phyloP scores from a whole-genome alignment of 768 basidiomycete species.

The Pleurotus ostreatus region DNA sequence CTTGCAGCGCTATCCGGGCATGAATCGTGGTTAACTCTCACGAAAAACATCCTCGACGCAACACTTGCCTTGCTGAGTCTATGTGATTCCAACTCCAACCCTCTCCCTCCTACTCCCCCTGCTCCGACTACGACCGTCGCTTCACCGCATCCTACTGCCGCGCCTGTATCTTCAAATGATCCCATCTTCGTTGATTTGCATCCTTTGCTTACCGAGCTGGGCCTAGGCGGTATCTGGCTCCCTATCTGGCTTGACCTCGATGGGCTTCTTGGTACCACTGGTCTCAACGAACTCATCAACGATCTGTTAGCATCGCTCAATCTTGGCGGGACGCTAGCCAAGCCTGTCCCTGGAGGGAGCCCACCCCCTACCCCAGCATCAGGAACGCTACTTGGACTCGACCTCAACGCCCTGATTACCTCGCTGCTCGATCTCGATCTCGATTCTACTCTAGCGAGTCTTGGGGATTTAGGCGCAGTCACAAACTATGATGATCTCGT shows the following conservation, averaged over 20 bases:
- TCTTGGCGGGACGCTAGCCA: neutral
- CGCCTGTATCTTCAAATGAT: neutral
- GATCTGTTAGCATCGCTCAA: neutral
- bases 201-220: neutral
- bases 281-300: neutral
- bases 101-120: neutral
- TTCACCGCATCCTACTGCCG: neutral
- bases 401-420: neutral
- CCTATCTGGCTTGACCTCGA: neutral
- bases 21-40: neutral
- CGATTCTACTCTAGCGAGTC: neutral
- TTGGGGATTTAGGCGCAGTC: neutral
- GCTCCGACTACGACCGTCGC: neutral
- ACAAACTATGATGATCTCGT: neutral
- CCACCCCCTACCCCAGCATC: neutral
- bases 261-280: neutral
- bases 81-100: neutral
- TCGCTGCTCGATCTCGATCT: conserved; percentile 1
- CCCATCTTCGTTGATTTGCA: neutral
- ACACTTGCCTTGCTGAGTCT: neutral
- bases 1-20: neutral
- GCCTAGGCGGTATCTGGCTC: neutral
- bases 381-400: neutral
- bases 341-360: neutral
- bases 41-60: neutral